These are phyloP conservation scores for Globisporangium perplexum DNA, from an alignment of 352 stramenopile genomes.

Conservation along the genomic window DNA sequence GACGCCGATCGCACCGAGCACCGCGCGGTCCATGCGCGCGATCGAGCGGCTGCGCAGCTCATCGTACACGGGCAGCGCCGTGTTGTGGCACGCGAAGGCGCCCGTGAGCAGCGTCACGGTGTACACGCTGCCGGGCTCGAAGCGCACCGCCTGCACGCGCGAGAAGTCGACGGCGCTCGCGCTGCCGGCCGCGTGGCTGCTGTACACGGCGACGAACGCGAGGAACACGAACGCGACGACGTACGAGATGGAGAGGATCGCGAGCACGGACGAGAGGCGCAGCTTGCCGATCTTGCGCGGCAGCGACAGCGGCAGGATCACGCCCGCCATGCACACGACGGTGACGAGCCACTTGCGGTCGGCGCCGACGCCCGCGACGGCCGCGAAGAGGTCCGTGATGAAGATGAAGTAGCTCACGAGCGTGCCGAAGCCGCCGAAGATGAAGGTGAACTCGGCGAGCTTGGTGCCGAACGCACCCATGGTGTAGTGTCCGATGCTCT, in stretches of 20 bases:
- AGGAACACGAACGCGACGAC: slow-evolving; percentile 58
- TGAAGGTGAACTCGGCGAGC: slow-evolving; percentile 78
- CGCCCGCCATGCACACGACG: slow-evolving; percentile 21
- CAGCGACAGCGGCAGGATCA: slow-evolving; percentile 61
- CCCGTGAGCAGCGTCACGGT: slow-evolving; percentile 72
- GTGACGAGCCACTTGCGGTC: slow-evolving; percentile 55
- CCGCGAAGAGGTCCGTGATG: slow-evolving; percentile 62
- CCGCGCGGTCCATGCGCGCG: slow-evolving; percentile 56
- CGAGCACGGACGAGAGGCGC: slow-evolving; percentile 49
- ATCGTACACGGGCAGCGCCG: slow-evolving; percentile 69
- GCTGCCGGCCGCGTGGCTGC: slow-evolving; percentile 1
- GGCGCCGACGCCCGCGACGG: slow-evolving; percentile 28
- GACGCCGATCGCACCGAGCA: slow-evolving; percentile 49
- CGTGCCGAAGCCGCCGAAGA: slow-evolving; percentile 77
- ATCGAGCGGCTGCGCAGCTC: slow-evolving; percentile 52
- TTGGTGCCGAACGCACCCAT: slow-evolving; percentile 54
- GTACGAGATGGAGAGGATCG: slow-evolving; percentile 63
- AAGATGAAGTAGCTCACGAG: slow-evolving; percentile 83
- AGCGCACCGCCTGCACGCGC: slow-evolving; percentile 34
- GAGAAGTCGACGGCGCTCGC: slow-evolving; percentile 16
- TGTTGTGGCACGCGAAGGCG: slow-evolving; percentile 76
- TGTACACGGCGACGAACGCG: slow-evolving; percentile 34
- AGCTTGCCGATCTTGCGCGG: slow-evolving; percentile 56
- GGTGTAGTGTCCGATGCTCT: slow-evolving; percentile 66
- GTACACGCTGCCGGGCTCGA: slow-evolving; percentile 62